Conservation (phyloP, 2,329 filamentous ascomycete genomes). For the Xylariaceae sp. region DNA sequence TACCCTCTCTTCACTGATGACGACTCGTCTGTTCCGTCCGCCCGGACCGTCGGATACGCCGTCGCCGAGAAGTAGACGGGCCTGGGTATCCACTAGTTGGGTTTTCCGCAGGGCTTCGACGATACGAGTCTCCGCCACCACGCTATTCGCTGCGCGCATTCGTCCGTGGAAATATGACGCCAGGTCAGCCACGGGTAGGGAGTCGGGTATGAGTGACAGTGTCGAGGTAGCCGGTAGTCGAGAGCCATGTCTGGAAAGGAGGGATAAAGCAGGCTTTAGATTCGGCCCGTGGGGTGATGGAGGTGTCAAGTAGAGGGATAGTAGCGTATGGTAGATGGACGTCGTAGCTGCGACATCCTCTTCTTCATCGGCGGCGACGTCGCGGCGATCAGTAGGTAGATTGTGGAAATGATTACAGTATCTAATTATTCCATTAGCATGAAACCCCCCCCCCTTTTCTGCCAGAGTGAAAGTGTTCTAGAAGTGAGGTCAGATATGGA, state of each 20-base stretch:
- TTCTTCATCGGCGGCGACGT: constrained; percentile 38
- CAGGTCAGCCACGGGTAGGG: constrained; percentile 70
- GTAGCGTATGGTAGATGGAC: constrained; percentile 86
- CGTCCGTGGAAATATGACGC: constrained; percentile 88
- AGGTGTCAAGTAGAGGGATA: constrained; percentile 83
- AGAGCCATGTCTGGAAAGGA: constrained; percentile 89
- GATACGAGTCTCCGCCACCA: constrained; percentile 74
- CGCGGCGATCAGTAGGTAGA: constrained; percentile 21
- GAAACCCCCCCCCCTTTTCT: not conserved
- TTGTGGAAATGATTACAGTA: constrained; percentile 83
- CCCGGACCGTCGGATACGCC: constrained; percentile 48
- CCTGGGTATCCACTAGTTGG: constrained; percentile 71
- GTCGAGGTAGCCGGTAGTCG: constrained; percentile 84
- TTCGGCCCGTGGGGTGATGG: constrained; percentile 65
- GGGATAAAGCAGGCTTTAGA: constrained; percentile 71
- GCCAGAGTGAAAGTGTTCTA: not conserved
- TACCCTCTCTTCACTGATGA: constrained; percentile 80
- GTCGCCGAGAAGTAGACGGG: constrained; percentile 67
- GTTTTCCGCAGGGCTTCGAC: constrained; percentile 71
- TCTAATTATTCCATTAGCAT: constrained; percentile 36
- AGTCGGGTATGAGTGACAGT: constrained; percentile 75
- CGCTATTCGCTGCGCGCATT: constrained; percentile 77
- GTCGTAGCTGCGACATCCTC: constrained; percentile 44
- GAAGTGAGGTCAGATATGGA: too few relatives aligned
- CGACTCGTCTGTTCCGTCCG: constrained; percentile 60